These are phyloP conservation scores for Syzygium oleosum DNA, from an alignment of 345 rosid genomes.

Conservation along the genomic window DNA sequence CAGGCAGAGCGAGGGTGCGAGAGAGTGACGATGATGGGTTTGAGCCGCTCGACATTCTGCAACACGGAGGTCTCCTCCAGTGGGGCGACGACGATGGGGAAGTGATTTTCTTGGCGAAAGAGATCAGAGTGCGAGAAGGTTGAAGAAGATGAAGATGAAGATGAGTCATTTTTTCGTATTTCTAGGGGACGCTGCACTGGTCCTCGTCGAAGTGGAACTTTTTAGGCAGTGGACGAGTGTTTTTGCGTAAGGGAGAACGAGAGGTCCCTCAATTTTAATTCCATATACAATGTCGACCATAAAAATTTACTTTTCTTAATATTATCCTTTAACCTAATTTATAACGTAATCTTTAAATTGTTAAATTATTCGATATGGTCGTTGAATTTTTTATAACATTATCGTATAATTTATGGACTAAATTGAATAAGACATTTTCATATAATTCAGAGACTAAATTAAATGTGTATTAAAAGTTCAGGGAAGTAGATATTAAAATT, in stretches of 20 bases:
- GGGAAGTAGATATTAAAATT: too few species aligned
- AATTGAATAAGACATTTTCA: too few species aligned
- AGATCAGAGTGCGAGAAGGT: neutral
- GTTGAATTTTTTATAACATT: fast-evolving
- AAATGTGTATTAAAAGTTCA: too few species aligned
- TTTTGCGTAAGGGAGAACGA: too few species aligned
- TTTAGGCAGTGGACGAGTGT: neutral
- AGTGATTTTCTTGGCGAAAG: neutral
- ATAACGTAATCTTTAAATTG: too few species aligned
- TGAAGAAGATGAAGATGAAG: neutral
- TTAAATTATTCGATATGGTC: too few species aligned
- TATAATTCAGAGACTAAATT: too few species aligned
- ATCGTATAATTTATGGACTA: too few species aligned
- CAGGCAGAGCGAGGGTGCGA: slow-evolving; percentile 4
- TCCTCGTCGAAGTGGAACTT: neutral
- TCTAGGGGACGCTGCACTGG: fast-evolving
- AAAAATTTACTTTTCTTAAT: too few species aligned
- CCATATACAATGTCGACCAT: too few species aligned
- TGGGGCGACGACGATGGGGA: neutral
- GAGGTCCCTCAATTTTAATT: too few species aligned
- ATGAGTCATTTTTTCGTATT: neutral
- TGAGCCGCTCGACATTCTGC: neutral
- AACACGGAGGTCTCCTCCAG: neutral
- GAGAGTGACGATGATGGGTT: neutral
- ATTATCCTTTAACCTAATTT: too few species aligned